Conservation (phyloP, 2,329 filamentous ascomycete genomes). For the Chalaropsis thielavioides region DNA sequence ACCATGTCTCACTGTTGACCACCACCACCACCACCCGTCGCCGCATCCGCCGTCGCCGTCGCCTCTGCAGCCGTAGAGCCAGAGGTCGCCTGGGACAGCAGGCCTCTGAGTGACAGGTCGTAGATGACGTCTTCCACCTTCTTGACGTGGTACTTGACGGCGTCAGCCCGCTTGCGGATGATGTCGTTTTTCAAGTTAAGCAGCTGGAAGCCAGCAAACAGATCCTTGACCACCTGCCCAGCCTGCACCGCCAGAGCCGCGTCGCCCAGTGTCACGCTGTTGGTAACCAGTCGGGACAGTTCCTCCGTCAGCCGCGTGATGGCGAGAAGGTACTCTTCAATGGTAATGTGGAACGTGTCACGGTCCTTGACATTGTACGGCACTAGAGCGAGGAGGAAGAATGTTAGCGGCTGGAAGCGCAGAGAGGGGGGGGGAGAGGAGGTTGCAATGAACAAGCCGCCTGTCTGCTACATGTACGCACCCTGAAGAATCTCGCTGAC, state of each 20-base stretch:
- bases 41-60: neutral
- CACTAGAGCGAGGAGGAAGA: constrained; percentile 35
- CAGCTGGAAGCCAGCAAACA: constrained; percentile 92
- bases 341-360: constrained; percentile 86
- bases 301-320: constrained; percentile 82
- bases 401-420: neutral
- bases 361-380: constrained; percentile 81
- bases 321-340: constrained; percentile 90
- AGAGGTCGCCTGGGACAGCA: neutral
- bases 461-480: constrained; percentile 25
- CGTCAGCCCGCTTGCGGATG: constrained; percentile 73
- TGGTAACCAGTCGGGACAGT: constrained; percentile 78
- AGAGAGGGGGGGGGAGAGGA: constrained; percentile 4
- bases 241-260: constrained; percentile 75
- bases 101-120: constrained; percentile 61
- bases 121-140: constrained; percentile 98
- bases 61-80: too few relatives aligned
- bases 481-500: constrained; percentile 64
- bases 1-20: neutral
- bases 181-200: constrained; percentile 95
- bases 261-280: constrained; percentile 85
- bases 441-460: neutral
- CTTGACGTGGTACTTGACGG: constrained; percentile 94
- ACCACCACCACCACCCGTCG: neutral
- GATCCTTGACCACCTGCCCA: constrained; percentile 81